phyloP scores from a whole-genome alignment of 108 stramenopile genomes.

The Pseudonitzschia multistriata region DNA sequence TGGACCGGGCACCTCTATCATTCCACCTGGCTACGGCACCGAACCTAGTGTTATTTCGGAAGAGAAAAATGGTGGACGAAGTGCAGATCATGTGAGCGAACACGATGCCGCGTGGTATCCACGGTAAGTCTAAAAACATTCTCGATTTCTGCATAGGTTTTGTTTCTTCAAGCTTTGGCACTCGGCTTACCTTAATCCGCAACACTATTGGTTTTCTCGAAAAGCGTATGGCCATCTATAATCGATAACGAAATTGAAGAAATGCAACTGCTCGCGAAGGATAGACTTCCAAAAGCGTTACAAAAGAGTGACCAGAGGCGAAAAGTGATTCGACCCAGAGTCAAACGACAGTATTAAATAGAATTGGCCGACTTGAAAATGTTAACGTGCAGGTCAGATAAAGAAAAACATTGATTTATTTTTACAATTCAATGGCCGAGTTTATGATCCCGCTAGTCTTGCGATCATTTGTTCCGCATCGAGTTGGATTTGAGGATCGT shows the following conservation, averaged over 20 bases:
- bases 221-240: conserved; percentile 4
- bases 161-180: neutral
- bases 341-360: neutral
- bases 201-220: neutral
- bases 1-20: conserved; percentile 58
- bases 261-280: conserved; percentile 10
- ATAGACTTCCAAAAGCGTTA: conserved; percentile 15
- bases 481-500: conserved; percentile 62
- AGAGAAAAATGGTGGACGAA: conserved; percentile 61
- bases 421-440: neutral
- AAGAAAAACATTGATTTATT: neutral
- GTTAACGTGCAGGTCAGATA: neutral
- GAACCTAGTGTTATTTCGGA: conserved; percentile 67
- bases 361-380: neutral
- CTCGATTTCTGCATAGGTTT: neutral
- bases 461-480: conserved; percentile 58
- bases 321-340: conserved; percentile 5
- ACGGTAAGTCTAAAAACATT: neutral
- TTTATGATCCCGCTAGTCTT: conserved; percentile 24
- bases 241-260: neutral
- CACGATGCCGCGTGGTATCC: conserved; percentile 77
- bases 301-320: conserved; percentile 2
- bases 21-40: conserved; percentile 63
- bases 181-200: neutral
- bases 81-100: conserved; percentile 52